Evolutionary conservation across 2,329 filamentous ascomycete species (phyloP), one percentile per base, ranked within the genome.

Genomic region (Cladosporium velox): DNA sequence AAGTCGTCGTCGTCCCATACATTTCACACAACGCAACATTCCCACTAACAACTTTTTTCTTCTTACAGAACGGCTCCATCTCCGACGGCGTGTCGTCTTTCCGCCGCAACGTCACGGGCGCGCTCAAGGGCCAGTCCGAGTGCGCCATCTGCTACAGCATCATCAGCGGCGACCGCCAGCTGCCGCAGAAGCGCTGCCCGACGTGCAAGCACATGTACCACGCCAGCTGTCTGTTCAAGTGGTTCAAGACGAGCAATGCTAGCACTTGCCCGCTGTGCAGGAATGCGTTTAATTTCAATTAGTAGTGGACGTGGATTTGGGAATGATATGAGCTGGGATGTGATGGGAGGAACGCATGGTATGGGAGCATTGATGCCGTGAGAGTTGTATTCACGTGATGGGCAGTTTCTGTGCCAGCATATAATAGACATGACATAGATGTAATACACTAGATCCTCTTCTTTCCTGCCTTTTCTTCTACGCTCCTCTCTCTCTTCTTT

Each of bases 101-200:
- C 84, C 88, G 91, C 69, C 87, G 90, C 69, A 98, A 98, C 77
- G 90, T 99, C 14, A 87, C 90, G 15, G 92, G 92, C 1, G 91
- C 92, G 4, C 85, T 99, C 70, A 95, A 96, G 80, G 95, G 93
- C 41, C 93, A 98, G 79, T 91, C 87, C 24, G 95, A 99, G 78
- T 99, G 95, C 76, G 92, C 95, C 11, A 97, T 98, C 76, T 98
- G 94, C 82, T 98, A 98, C 81, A 93, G 90, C 67, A 93, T 99
- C 75, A 92, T 99, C 69, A 92, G 92, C 21, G 88, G 87, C 8
- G 93, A 97, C 77, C 91, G 91, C 82, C 90, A 91, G 78, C 87
- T 96, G 77, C 95, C 95, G 0, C 94, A 95, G 77, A 98, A 98
- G 84, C 85, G 87, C 64, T 99, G 95, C 78, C 84, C 86, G 57